Base-by-base conservation (phyloP, 768 basidiomycete genomes). In the Postia placenta region DNA sequence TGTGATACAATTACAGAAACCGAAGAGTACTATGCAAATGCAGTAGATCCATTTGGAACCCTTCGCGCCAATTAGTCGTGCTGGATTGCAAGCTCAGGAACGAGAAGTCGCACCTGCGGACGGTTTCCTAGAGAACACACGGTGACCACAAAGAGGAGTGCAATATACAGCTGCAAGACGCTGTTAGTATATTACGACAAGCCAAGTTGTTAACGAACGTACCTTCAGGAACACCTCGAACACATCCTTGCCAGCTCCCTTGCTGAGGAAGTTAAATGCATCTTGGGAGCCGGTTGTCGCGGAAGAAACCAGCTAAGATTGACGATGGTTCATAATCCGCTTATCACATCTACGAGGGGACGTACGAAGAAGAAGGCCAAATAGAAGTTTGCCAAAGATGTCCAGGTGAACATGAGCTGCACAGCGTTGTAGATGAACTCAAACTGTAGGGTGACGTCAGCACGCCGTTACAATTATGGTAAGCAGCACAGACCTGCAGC, bases 331-430 rank as follows among this genome's bases (percentile, higher is more conserved):
- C 27, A 35, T 33, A 28, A n/a, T 19, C 19, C 19, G 24, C n/a
- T 45, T 4, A 27, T 6, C 6, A 36, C 5, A 37, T 41, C 28
- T 43, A 3, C 41, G 19, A 22, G 38, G 17, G 9, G 15, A 74
- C 87, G 68, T 58, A 90, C 87, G 68, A 93, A 94, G 78, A 88
- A 94, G 74, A 94, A 93, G 36, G 92, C 88, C 45, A 95, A 74
- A 64, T 92, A 96, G 70, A 92, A 96, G 65, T 94, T 95, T 26
- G 90, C 93, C 38, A 95, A 71, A 14, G 85, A 80, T 7, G 92
- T 94, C 94, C 94, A 98, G 12, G 92, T 87, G 67, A 98, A 96
- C 47, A 96, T 36, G 20, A 97, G 81, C 57, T 93, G 88, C 24
- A 94, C 57, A 1, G 84, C 82, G 58, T 95, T 95, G 70, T 96